Evolutionary conservation across 2,329 filamentous ascomycete genomes (phyloP).

Genomic region (Escovopsis weberi): DNA sequence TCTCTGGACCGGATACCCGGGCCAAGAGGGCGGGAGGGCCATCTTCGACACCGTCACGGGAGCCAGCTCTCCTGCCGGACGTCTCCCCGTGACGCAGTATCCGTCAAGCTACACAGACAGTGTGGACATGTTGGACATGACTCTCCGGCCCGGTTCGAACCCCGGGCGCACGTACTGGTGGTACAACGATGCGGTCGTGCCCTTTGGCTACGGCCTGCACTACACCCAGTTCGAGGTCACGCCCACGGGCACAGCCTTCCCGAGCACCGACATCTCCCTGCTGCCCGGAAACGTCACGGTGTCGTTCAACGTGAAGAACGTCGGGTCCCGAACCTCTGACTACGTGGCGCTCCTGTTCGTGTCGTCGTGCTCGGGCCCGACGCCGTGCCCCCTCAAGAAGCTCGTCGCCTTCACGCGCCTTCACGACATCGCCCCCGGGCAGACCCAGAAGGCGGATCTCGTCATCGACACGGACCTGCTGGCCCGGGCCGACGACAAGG

Average conservation of each 20-base stretch:
- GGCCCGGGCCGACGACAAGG: slow-evolving; percentile 5
- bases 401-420: slow-evolving; percentile 8
- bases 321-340: slow-evolving; percentile 5
- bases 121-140: slow-evolving; percentile 36
- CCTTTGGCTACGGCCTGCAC: slow-evolving; percentile 42
- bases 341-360: slow-evolving; percentile 8
- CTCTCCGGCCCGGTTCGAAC: slow-evolving; percentile 29
- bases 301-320: slow-evolving; percentile 3
- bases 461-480: slow-evolving; percentile 5
- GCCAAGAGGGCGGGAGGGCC: slow-evolving; percentile 42
- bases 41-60: slow-evolving; percentile 40
- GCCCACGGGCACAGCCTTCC: slow-evolving; percentile 2
- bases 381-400: slow-evolving; percentile 6
- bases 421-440: slow-evolving; percentile 4
- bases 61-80: slow-evolving; percentile 32
- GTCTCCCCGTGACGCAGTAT: slow-evolving; percentile 42
- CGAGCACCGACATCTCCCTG: slow-evolving; percentile 1
- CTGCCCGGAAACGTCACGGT: not conserved
- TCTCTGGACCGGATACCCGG: slow-evolving; percentile 45
- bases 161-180: slow-evolving; percentile 45
- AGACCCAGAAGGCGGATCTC: slow-evolving; percentile 4
- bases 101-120: slow-evolving; percentile 36
- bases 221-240: slow-evolving; percentile 36
- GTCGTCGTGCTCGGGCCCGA: slow-evolving; percentile 6
- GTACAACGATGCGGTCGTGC: slow-evolving; percentile 36